A percentile compares a stretch with the other conserved stretches of the same genome.
These are phyloP conservation scores for Curvularia sp. DNA, from an alignment of 2,329 filamentous ascomycete genomes.

Conservation along the genomic window DNA sequence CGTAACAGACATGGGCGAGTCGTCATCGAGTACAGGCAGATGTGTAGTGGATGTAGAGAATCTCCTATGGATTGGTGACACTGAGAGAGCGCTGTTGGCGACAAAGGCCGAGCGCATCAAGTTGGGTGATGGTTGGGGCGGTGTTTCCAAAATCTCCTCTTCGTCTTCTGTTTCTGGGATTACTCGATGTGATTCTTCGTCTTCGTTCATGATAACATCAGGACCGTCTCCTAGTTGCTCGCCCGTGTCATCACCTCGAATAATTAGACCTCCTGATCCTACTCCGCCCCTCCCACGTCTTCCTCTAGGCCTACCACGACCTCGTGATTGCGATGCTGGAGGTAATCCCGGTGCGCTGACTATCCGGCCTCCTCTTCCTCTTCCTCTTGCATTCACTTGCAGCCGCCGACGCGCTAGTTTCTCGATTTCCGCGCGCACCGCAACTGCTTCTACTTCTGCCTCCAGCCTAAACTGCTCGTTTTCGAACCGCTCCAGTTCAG, in stretches of 20 bases:
- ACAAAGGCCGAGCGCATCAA: slow-evolving; percentile 41
- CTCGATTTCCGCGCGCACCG: slow-evolving; percentile 29
- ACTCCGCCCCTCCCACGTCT: slow-evolving; percentile 25
- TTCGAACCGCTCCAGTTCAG: slow-evolving; percentile 44
- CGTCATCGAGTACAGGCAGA: slow-evolving; percentile 15
- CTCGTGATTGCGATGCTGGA: slow-evolving; percentile 13
- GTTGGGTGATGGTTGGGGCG: slow-evolving; percentile 27
- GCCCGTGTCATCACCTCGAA: slow-evolving; percentile 7
- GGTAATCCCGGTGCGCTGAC: slow-evolving; percentile 18
- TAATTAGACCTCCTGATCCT: slow-evolving; percentile 13
- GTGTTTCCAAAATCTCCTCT: slow-evolving; percentile 9
- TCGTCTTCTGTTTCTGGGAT: slow-evolving; percentile 25
- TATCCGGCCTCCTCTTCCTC: slow-evolving; percentile 21
- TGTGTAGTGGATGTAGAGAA: slow-evolving; percentile 6
- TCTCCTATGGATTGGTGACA: slow-evolving; percentile 23
- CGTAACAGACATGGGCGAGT: neutral
- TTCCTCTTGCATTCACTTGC: slow-evolving; percentile 24
- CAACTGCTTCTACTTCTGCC: slow-evolving; percentile 35
- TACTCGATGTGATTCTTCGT: slow-evolving; percentile 3
- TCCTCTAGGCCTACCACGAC: slow-evolving; percentile 19
- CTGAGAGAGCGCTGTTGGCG: slow-evolving; percentile 41
- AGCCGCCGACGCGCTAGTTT: slow-evolving; percentile 27
- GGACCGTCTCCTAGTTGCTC: slow-evolving; percentile 11
- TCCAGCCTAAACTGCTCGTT: slow-evolving; percentile 41
- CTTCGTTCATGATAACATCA: slow-evolving; percentile 18